Evolutionary conservation across 768 basidiomycete genomes (phyloP).

Genomic region (Leucogyrophana mollusca): DNA sequence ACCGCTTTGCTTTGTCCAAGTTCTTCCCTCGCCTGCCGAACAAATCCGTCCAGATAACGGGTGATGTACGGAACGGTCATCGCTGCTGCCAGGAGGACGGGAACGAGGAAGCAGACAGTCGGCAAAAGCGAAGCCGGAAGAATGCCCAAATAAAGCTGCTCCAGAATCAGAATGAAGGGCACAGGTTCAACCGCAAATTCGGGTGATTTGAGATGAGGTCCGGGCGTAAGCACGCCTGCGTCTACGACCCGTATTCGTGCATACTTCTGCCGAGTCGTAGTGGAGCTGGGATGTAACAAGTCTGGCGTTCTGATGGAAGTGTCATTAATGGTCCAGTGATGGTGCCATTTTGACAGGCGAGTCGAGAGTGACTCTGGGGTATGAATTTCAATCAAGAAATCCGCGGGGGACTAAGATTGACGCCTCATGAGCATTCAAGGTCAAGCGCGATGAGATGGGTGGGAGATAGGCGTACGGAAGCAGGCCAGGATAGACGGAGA

Average conservation of each 20-base stretch:
- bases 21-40: slow-evolving; percentile 25
- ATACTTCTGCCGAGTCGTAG: slow-evolving; percentile 43
- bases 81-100: slow-evolving; percentile 23
- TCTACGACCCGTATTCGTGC: slow-evolving; percentile 57
- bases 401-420: slow-evolving; percentile 39
- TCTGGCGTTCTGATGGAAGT: slow-evolving; percentile 1
- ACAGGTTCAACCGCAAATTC: slow-evolving; percentile 28
- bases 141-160: slow-evolving; percentile 59
- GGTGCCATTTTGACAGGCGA: slow-evolving; percentile 11
- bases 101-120: slow-evolving; percentile 27
- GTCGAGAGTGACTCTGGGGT: slow-evolving; percentile 31
- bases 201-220: slow-evolving; percentile 12
- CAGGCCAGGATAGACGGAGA: slow-evolving; percentile 55
- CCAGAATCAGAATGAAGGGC: slow-evolving; percentile 52
- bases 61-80: slow-evolving; percentile 13
- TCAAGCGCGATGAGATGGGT: background rate
- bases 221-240: slow-evolving; percentile 50
- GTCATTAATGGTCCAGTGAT: slow-evolving; percentile 2
- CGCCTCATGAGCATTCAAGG: background rate
- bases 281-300: slow-evolving; percentile 1
- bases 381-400: slow-evolving; percentile 40
- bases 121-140: slow-evolving; percentile 54
- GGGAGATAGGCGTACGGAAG: slow-evolving; percentile 41
- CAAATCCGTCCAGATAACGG: slow-evolving; percentile 19
- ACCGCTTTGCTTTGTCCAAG: slow-evolving; percentile 2